Conservation (phyloP, 2,329 filamentous ascomycete species). For the Trichoderma endophyticum region DNA sequence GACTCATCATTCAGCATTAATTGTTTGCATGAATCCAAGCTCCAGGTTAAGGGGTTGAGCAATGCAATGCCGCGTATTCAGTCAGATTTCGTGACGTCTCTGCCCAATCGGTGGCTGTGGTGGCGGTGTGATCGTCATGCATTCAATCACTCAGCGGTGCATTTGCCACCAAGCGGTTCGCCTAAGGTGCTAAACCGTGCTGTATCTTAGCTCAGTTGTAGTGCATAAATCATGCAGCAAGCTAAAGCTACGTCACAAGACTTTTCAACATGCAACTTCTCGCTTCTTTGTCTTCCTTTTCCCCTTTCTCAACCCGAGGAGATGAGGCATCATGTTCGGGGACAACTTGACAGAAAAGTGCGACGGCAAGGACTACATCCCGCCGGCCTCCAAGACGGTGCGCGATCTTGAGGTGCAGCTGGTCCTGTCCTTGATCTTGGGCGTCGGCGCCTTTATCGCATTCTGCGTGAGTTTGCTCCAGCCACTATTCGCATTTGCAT, state of each 20-base stretch:
- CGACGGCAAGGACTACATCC: constrained; percentile 25
- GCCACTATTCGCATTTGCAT: neutral
- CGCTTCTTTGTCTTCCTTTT: neutral
- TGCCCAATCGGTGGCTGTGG: neutral
- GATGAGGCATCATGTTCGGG: constrained; percentile 18
- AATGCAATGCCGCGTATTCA: neutral
- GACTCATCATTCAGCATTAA: neutral
- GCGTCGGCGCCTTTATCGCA: constrained; percentile 65
- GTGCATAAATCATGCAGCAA: constrained; percentile 10
- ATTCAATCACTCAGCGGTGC: neutral
- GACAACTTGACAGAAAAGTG: constrained; percentile 24
- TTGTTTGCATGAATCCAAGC: neutral
- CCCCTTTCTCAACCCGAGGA: neutral
- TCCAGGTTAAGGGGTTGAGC: neutral
- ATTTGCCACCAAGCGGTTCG: constrained; percentile 1
- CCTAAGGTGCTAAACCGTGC: neutral
- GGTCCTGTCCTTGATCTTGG: constrained; percentile 67
- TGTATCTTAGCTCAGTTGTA: neutral
- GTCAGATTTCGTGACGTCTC: neutral
- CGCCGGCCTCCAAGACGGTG: constrained; percentile 25
- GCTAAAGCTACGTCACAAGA: constrained; percentile 13
- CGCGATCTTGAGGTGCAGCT: constrained; percentile 63
- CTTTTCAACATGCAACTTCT: neutral
- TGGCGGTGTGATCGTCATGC: constrained; percentile 10
- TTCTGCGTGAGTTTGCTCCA: constrained; percentile 62